Conservation (phyloP, 164 flowering plant species). For the Liquidambar formosana region DNA sequence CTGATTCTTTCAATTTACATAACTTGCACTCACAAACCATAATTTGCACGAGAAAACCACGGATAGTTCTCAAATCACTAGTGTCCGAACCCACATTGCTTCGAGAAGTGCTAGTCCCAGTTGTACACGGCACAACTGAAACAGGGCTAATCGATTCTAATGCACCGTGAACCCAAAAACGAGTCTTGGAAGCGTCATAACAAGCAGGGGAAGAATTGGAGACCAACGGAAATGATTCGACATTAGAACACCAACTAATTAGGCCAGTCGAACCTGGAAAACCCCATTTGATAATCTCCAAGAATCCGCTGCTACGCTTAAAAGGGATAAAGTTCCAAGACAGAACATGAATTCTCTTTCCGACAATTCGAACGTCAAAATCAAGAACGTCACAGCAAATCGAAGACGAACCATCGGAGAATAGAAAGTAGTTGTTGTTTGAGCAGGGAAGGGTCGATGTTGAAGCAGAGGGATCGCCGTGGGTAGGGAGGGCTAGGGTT, state of each 20-base stretch:
- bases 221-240: conserved; percentile 28
- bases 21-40: conserved; percentile 57
- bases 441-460: conserved; percentile 14
- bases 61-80: conserved; percentile 20
- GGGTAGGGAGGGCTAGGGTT: conserved; percentile 46
- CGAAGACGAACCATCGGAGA: conserved; percentile 53
- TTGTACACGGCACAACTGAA: conserved; percentile 53
- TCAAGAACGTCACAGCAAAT: conserved; percentile 75
- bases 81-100: background rate
- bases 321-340: conserved; percentile 88
- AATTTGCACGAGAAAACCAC: conserved; percentile 65
- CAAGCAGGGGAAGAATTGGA: conserved; percentile 2
- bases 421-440: conserved; percentile 47
- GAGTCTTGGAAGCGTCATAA: conserved; percentile 18
- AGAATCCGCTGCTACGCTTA: conserved; percentile 42
- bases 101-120: conserved; percentile 14
- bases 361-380: conserved; percentile 39
- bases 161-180: conserved; percentile 41
- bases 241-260: conserved; percentile 16
- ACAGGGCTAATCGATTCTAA: conserved; percentile 73
- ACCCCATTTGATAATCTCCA: conserved; percentile 81
- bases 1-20: conserved; percentile 36
- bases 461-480: conserved; percentile 12
- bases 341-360: conserved; percentile 46
- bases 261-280: conserved; percentile 20